Evolutionary conservation across 352 stramenopile genomes (phyloP), one percentile per base, ranked within the genome.

Genomic region (Globisporangium recalcitrans): DNA sequence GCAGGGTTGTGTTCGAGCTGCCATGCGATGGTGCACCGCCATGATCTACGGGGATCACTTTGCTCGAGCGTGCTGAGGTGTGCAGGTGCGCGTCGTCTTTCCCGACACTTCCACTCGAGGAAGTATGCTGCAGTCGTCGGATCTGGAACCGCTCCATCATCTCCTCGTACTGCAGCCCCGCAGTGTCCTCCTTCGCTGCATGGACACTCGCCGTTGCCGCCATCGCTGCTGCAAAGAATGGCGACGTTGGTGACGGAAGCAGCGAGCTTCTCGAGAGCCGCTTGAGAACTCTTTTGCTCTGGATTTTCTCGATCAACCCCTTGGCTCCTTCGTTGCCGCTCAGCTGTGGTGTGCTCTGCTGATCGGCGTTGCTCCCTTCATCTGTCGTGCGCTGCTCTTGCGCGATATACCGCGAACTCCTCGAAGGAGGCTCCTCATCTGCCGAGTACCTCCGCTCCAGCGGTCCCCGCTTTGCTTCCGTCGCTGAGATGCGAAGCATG

Each of bases 141-240:
- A 84, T 31, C 52, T 84, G 77, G 58, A 82, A 87, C 1, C 71
- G 73, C 48, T 77, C 69, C 73, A 87, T 82, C 67, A 84, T 74
- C 19, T 76, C 44, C 52, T 84, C 75, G 40, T 80, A 81, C 5
- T 74, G 70, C 26, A 71, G 63, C 0, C 29, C 38, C 3, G n/a
- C 42, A 24, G 11, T 24, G 0, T 62, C 71, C 2, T 64, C 58
- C 38, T 36, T 58, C 2, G 7, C 49, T 8, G 19, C 13, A 11
- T 40, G 32, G 2, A 27, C 40, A 5, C 48, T 46, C 16, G n/a
- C 19, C 27, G 42, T 49, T 29, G 19, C 42, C 16, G 42, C 9
- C 36, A 4, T 54, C 27, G 40, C 26, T 14, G 32, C 29, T 13
- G 48, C 19, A 38, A 62, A 62, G 21, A 52, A 26, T 10, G 24